Conservation (phyloP, 306 rosid genomes). For the Prunus mongolica region DNA sequence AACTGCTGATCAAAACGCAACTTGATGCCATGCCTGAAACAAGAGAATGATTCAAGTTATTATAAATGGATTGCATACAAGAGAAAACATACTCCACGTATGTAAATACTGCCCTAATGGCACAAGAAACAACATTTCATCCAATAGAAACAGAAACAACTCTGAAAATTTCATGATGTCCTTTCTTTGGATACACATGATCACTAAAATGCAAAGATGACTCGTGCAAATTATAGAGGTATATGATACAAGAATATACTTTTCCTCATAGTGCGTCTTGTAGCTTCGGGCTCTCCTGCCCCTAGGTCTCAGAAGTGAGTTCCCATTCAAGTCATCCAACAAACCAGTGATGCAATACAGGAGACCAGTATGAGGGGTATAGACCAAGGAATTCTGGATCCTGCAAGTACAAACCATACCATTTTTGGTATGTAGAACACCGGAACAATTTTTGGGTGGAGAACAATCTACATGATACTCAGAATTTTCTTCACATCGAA, state of each 20-base stretch:
- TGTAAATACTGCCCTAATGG: too few relatives aligned
- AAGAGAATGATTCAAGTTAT: slow-evolving; percentile 12
- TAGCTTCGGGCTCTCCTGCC: slow-evolving; percentile 39
- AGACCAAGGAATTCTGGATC: slow-evolving; percentile 52
- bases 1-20: slow-evolving; percentile 38
- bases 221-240: neutral
- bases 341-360: slow-evolving; percentile 45
- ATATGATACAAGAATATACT: slow-evolving; percentile 21
- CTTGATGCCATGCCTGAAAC: slow-evolving; percentile 47
- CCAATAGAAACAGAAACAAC: too few relatives aligned
- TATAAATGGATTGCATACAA: neutral
- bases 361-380: slow-evolving; percentile 53
- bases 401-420: slow-evolving; percentile 52
- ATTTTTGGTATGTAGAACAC: slow-evolving; percentile 25
- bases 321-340: slow-evolving; percentile 42
- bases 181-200: neutral
- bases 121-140: too few relatives aligned
- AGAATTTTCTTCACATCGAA: slow-evolving; percentile 16
- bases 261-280: slow-evolving; percentile 39
- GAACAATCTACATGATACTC: slow-evolving; percentile 11
- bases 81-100: too few relatives aligned
- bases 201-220: neutral
- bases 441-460: slow-evolving; percentile 3
- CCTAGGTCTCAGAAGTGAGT: slow-evolving; percentile 37
- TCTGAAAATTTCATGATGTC: neutral